Base-by-base conservation (phyloP, 176 grass and related monocot genomes). In the Alopecurus myosuroides region DNA sequence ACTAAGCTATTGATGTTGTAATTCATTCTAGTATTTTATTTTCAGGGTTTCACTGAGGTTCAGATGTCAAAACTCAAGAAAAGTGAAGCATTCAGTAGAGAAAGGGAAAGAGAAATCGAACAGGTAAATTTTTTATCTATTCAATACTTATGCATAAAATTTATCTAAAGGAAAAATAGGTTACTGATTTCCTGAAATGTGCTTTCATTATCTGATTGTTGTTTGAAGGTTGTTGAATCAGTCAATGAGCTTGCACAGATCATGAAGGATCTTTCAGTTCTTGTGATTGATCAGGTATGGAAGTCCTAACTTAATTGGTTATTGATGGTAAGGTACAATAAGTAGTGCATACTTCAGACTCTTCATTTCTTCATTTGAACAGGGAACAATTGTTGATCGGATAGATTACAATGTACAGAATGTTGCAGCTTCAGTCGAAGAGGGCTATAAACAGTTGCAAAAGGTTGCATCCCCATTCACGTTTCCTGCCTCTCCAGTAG, bases 181-280 rank as follows among this genome's bases (percentile, higher is more conserved):
- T 77, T 52, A 77, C 60, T 41, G 44, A 15, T 52, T 0, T 2
- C 3, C 6, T 68, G 7, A 88, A 79, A 35, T 37, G 3, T 52
- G 28, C 70, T 49, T 79, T 4, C 63, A 2, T 60, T 37, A 70
- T 83, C 36, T 79, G 25, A 56, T 84, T 93, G 20, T 81, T 77
- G 41, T 74, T 78, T 92, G 85, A 80, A 98, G 96, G 93, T 98
- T 91, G 87, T 90, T 0, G 93, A 98, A 92, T 98, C 96, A 72
- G 96, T 98, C 29, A 92, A 94, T 11, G 96, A 95, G 56, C 96
- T 98, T 95, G 96, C 96, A 78, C 93, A 95, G 84, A 98, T 98
- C 85, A 98, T 98, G 96, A 95, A 95, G 88, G 96, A 98, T 88
- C 91, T 98, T 87, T 98, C 96, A 50, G 89, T 95, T 86, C 87